Percentiles rank a stretch among this genome's conserved stretches.
phyloP scores from a whole-genome alignment of 2,329 filamentous ascomycete species.

The Ophiostoma quercus region DNA sequence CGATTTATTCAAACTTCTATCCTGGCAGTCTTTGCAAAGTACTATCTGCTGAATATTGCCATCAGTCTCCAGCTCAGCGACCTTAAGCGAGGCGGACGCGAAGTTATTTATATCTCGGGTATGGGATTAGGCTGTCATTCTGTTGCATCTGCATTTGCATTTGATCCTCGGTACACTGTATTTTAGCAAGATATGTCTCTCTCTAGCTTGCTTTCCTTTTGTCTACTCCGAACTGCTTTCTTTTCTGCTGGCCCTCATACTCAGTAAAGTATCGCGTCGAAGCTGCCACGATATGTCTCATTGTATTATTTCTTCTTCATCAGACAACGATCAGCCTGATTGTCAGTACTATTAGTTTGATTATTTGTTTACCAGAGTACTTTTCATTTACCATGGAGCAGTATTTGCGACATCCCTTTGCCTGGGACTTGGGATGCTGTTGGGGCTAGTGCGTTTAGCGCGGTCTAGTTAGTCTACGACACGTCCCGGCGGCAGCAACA shows the following conservation, averaged over 20 bases:
- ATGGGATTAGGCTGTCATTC: not conserved
- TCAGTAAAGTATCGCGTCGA: not conserved
- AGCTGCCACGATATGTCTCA: not conserved
- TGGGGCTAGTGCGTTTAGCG: slow-evolving; percentile 24
- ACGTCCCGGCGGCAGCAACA: slow-evolving; percentile 26
- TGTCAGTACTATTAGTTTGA: not conserved
- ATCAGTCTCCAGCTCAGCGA: not conserved
- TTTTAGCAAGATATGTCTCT: not conserved
- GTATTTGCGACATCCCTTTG: slow-evolving; percentile 3
- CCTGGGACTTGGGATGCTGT: slow-evolving; percentile 11
- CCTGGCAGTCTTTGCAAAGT: too few species aligned
- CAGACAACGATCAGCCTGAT: not conserved
- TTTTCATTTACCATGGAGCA: not conserved
- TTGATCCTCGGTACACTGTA: not conserved
- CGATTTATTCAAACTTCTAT: not conserved
- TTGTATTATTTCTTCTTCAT: not conserved
- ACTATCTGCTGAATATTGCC: not conserved
- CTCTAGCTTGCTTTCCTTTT: not conserved
- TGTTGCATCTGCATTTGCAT: not conserved
- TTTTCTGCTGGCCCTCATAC: not conserved
- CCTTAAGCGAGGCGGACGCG: slow-evolving; percentile 4
- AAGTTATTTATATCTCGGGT: slow-evolving; percentile 9
- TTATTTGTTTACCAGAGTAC: not conserved
- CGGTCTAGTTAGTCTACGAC: slow-evolving; percentile 21
- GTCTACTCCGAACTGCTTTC: not conserved